Evolutionary conservation across 352 stramenopile genomes (phyloP), one percentile per base, ranked within the genome.

Genomic region (Pythium aristosporum): DNA sequence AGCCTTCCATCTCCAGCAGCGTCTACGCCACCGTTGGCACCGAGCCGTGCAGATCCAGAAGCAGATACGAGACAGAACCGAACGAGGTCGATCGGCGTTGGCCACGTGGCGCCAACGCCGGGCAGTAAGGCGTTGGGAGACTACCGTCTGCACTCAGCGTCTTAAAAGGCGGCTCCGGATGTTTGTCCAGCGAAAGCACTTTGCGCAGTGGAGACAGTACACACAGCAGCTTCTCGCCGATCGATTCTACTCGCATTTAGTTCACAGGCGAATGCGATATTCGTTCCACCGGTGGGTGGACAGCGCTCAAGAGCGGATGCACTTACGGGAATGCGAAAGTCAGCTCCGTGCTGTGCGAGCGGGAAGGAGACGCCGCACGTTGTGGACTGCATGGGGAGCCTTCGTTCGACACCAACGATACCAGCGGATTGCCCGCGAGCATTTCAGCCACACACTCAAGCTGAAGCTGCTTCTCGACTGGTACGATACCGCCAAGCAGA

Each of bases 111-210:
- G 36, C 28, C 46, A 71, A 23, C 61, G 39, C 6, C 64, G 55
- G 25, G 43, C 37, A 0, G 34, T 81, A 1, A 36, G 2, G 12
- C 57, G 21, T 37, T 88, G 81, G 81, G 52, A 60, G 23, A 10
- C 25, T 1, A 15, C 9, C 3, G 60, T 48, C 6, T 48, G 11
- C 0, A 34, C 11, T 16, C 52, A 25, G 2, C 42, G 79, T 0
- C 55, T 44, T 23, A 53, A 67, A 13, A 60, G 68, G 1, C 1
- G 25, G 13, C 73, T 69, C 42, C 42, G 46, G 5, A 46, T 34
- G 1, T 87, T 87, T 51, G 69, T 80, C 1, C 42, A 77, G 28
- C 61, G 48, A 9, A 86, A 85, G 34, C 67, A 80, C 49, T 23
- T 88, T 21, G 41, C 23, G 6, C 15, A 42, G 30, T 88, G 79